Evolutionary conservation across 176 grass and related monocot genomes (phyloP), one percentile per base, ranked within the genome.

Genomic region (Phyllostachys edulis): DNA sequence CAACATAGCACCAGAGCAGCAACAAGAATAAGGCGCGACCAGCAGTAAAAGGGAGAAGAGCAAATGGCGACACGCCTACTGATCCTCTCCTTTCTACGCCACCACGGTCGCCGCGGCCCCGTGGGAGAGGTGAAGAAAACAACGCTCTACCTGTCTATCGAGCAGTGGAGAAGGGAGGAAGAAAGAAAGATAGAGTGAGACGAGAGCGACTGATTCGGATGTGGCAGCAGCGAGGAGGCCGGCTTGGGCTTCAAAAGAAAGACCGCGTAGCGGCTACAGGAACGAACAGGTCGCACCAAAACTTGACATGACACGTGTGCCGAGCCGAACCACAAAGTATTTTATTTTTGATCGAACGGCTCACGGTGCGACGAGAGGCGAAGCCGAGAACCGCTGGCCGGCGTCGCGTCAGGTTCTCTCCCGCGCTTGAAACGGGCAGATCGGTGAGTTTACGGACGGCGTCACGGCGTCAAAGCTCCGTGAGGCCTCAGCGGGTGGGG

Each of bases 201-300:
- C 9, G 76, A 87, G 77, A 46, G 85, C 59, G 85, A 87, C 69
- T 26, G 60, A 62, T 51, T 23, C 51, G 29, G 81, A 85, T 45
- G 69, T 57, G 52, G 77, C 66, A 85, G 63, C n/a, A 45, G 69
- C 81, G 57, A 74, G 57, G 73, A 65, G 24, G 49, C n/a, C 34
- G 36, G 67, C 80, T n/a, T 23, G 34, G 4, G 61, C 78, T 75
- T 81, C 78, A 67, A 68, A 68, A 73, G 34, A 37, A 18, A 37
- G 69, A 46, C 69, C 77, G 77, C 77, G 69, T 80, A 45, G 44
- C 17, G 9, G 55, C 62, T 59, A 64, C 73, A 59, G 63, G 50
- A 67, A 37, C 63, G 16, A 38, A 8, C 63, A 16, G 13, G 38
- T 57, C 67, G 76, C 67, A 73, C 67, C 84, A 34, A 65, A 37